These are phyloP conservation scores for Ceratobasidium sp. DNA, from an alignment of 1,284 basidiomycete species.

Conservation along the genomic window DNA sequence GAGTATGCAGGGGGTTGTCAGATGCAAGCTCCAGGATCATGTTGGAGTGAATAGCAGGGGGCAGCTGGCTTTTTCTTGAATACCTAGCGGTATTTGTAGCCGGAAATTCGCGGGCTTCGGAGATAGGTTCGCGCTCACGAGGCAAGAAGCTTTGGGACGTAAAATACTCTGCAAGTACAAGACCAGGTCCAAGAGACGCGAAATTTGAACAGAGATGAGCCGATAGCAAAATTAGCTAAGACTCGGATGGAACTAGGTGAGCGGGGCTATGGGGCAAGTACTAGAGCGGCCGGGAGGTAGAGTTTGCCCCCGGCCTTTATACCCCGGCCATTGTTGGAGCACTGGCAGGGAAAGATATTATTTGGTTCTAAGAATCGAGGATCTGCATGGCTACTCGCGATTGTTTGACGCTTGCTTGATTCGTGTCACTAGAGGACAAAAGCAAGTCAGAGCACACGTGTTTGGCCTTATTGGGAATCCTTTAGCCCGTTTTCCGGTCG, in stretches of 20 bases:
- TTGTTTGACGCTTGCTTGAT: slow-evolving; percentile 25
- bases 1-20: slow-evolving; percentile 40
- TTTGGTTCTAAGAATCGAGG: slow-evolving; percentile 2
- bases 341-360: background rate
- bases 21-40: slow-evolving; percentile 41
- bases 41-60: slow-evolving; percentile 17
- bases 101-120: slow-evolving; percentile 14
- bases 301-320: slow-evolving; percentile 3
- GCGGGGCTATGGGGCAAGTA: background rate
- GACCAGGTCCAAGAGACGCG: slow-evolving; percentile 2
- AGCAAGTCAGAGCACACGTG: slow-evolving; percentile 1
- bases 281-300: background rate
- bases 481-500: slow-evolving; percentile 2
- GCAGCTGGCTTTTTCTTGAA: background rate
- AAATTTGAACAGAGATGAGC: background rate
- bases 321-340: slow-evolving; percentile 20
- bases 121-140: slow-evolving; percentile 4
- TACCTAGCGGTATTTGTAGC: slow-evolving; percentile 22
- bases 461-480: slow-evolving; percentile 2
- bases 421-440: slow-evolving; percentile 16
- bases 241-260: slow-evolving; percentile 8
- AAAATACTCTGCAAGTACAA: slow-evolving; percentile 23
- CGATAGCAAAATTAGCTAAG: slow-evolving; percentile 9
- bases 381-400: slow-evolving; percentile 6
- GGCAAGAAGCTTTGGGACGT: slow-evolving; percentile 29